Evolutionary conservation across 495 filamentous ascomycete species (phyloP).

Genomic region (Podospora appendiculata): DNA sequence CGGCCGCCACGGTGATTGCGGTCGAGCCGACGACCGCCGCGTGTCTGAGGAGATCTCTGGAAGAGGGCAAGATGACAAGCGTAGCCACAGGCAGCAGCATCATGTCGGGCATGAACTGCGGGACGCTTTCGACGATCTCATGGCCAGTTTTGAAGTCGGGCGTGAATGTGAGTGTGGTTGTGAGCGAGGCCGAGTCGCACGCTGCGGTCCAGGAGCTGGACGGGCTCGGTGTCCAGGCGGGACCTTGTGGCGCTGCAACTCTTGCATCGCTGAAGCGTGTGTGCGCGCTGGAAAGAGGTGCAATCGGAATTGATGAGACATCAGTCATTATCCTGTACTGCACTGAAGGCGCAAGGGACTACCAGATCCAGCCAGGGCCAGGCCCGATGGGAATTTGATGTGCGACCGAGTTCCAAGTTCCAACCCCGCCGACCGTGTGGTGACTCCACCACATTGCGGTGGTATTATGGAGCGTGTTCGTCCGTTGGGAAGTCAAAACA

Average conservation of each 20-base stretch:
- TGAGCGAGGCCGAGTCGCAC: conserved; percentile 51
- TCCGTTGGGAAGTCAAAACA: too few relatives aligned
- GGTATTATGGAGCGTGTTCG: too few relatives aligned
- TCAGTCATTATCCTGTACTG: conserved; percentile 44
- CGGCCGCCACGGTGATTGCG: conserved; percentile 31
- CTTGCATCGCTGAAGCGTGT: conserved; percentile 49
- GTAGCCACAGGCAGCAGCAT: conserved; percentile 48
- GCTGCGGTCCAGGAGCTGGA: conserved; percentile 42
- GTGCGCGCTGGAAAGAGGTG: conserved; percentile 15
- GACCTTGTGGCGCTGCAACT: conserved; percentile 58
- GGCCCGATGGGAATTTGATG: too few relatives aligned
- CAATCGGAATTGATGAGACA: conserved; percentile 27
- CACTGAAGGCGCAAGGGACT: conserved; percentile 24
- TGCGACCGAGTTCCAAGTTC: too few relatives aligned
- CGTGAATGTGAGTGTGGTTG: conserved; percentile 50
- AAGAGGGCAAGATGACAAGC: conserved; percentile 30
- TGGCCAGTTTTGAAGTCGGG: conserved; percentile 50
- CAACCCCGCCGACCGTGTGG: too few relatives aligned
- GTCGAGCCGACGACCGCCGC: conserved; percentile 61
- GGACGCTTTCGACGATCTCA: conserved; percentile 53
- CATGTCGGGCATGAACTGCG: conserved; percentile 64
- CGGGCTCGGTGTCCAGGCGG: conserved; percentile 36
- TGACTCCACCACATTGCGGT: too few relatives aligned
- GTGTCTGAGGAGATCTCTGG: conserved; percentile 46
- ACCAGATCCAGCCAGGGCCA: conserved; percentile 2